Percentiles rank a stretch among this genome's conserved stretches.
Conservation (phyloP, 2,329 filamentous ascomycete species). For the Xylaria sp. region DNA sequence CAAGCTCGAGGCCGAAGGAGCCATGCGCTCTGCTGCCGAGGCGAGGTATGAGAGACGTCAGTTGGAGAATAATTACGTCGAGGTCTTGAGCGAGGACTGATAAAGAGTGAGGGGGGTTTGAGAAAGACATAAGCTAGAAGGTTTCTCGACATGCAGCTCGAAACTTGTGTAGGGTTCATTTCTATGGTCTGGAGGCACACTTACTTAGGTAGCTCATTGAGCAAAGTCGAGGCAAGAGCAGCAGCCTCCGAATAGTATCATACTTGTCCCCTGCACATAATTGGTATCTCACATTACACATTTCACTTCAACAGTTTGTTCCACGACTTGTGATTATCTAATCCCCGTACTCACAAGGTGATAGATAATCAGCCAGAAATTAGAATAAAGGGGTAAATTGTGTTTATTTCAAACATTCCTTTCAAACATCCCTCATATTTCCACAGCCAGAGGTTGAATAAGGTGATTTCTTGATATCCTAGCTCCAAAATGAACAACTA, state of each 20-base stretch:
- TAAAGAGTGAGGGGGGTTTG: not conserved
- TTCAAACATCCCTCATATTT: not conserved
- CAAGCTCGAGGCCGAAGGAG: conserved; percentile 62
- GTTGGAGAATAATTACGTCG: conserved; percentile 60
- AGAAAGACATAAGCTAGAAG: too few relatives aligned
- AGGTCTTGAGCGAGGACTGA: conserved; percentile 42
- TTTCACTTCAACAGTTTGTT: not conserved
- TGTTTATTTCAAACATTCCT: not conserved
- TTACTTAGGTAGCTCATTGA: not conserved
- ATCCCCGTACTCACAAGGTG: not conserved
- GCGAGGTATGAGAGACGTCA: conserved; percentile 61
- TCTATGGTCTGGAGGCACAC: not conserved
- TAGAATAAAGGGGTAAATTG: too few relatives aligned
- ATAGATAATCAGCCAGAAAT: not conserved
- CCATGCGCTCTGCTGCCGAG: conserved; percentile 62
- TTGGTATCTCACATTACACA: not conserved
- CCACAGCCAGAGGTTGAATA: not conserved
- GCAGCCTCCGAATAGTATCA: not conserved
- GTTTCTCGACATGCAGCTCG: not conserved
- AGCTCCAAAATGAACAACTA: conserved; percentile 10
- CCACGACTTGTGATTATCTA: not conserved
- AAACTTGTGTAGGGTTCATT: not conserved
- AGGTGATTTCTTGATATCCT: conserved; percentile 4
- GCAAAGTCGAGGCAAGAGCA: not conserved
- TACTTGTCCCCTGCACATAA: not conserved